Evolutionary conservation across 1,139 yeast genomes (phyloP).

Genomic region (Pichia cactophila): DNA sequence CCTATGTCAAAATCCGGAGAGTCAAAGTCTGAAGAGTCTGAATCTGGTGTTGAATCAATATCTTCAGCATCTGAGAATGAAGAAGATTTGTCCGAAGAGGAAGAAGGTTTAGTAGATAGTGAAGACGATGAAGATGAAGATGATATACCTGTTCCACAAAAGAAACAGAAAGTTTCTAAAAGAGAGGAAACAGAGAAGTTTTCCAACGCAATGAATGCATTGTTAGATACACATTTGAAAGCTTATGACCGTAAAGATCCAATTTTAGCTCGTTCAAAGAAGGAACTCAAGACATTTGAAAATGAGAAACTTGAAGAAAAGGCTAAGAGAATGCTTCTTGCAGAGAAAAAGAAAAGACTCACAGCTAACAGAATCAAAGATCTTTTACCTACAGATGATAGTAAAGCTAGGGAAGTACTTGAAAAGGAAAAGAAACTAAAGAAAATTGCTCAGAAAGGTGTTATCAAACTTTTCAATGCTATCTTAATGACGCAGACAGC

Average conservation of each 20-base stretch:
- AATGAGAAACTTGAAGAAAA: slow-evolving; percentile 75
- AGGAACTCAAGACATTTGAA: slow-evolving; percentile 63
- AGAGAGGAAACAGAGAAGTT: slow-evolving; percentile 48
- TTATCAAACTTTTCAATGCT: slow-evolving; percentile 85
- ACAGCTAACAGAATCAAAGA: slow-evolving; percentile 64
- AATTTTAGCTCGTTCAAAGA: slow-evolving; percentile 72
- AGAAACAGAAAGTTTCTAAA: slow-evolving; percentile 46
- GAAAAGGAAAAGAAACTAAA: slow-evolving; percentile 68
- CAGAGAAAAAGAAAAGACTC: slow-evolving; percentile 62
- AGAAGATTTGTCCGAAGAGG: slow-evolving; percentile 8
- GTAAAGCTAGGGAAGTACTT: slow-evolving; percentile 46
- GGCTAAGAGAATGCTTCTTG: slow-evolving; percentile 63
- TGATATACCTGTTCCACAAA: slow-evolving; percentile 28
- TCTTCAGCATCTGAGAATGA: neutral
- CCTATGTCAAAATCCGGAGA: too few relatives aligned
- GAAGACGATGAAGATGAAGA: slow-evolving; percentile 14
- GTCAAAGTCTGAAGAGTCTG: neutral
- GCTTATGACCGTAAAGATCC: slow-evolving; percentile 88
- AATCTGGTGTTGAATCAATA: too few relatives aligned
- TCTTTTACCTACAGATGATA: slow-evolving; percentile 49
- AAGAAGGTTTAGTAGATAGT: slow-evolving; percentile 5
- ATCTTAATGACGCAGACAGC: slow-evolving; percentile 74
- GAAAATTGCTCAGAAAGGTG: slow-evolving; percentile 91
- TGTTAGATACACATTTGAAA: slow-evolving; percentile 76
- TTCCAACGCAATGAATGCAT: slow-evolving; percentile 77